phyloP scores from a whole-genome alignment of 805 yeast species.

The Tetrapisispora pingtungensis region DNA sequence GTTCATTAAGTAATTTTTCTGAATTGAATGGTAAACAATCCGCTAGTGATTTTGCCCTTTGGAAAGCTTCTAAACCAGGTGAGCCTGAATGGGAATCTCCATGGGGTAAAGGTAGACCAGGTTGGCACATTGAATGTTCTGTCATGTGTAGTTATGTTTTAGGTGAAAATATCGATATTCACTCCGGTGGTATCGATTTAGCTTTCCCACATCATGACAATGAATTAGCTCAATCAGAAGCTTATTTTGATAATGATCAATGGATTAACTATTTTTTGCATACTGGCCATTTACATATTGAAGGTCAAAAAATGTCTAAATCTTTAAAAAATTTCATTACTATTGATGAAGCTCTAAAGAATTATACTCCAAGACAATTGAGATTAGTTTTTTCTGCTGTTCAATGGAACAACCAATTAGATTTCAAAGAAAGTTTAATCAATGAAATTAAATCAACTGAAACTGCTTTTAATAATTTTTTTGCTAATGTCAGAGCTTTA shows the following conservation, averaged over 20 bases:
- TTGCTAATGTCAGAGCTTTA: constrained; percentile 78
- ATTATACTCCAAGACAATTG: constrained; percentile 68
- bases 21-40: constrained; percentile 53
- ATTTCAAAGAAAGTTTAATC: constrained; percentile 75
- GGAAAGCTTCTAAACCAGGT: constrained; percentile 96
- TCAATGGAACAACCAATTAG: constrained; percentile 88
- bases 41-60: constrained; percentile 84
- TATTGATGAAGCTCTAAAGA: constrained; percentile 74
- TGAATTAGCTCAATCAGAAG: constrained; percentile 95
- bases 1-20: constrained; percentile 47
- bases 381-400: constrained; percentile 84
- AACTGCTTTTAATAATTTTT: constrained; percentile 67
- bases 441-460: constrained; percentile 72
- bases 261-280: constrained; percentile 97
- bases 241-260: constrained; percentile 76
- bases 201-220: constrained; percentile 99
- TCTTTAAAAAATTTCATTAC: constrained; percentile 92
- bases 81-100: constrained; percentile 94
- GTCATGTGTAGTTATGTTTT: constrained; percentile 92
- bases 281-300: constrained; percentile 95
- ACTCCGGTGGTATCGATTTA: constrained; percentile 92
- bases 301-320: constrained; percentile 97
- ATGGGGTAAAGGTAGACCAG: constrained; percentile 98
- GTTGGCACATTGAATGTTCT: constrained; percentile 99
- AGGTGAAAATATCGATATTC: constrained; percentile 82